Evolutionary conservation across 2,329 filamentous ascomycete genomes (phyloP).

Genomic region (Aspergillus versicolor): DNA sequence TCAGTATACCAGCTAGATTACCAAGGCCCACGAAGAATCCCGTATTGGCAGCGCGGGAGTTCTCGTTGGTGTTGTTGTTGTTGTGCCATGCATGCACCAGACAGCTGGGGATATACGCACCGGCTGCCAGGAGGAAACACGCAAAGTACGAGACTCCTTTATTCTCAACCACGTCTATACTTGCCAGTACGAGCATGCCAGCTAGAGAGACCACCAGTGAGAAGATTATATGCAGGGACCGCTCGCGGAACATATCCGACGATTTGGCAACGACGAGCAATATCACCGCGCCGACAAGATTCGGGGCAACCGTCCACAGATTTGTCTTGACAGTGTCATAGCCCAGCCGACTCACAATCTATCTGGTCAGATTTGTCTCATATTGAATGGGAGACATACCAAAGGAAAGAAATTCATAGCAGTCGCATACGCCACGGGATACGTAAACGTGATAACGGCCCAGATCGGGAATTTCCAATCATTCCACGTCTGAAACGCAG

Average conservation of each 20-base stretch:
- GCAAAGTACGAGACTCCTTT: constrained; percentile 52
- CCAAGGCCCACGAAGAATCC: constrained; percentile 50
- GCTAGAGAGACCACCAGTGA: constrained; percentile 41
- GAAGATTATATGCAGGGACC: constrained; percentile 48
- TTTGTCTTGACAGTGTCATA: constrained; percentile 49
- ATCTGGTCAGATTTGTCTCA: background rate
- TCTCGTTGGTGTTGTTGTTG: constrained; percentile 55
- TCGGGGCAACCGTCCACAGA: constrained; percentile 51
- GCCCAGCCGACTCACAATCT: constrained; percentile 46
- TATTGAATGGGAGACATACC: constrained; percentile 11
- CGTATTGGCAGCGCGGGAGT: constrained; percentile 49
- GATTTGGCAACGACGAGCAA: constrained; percentile 46
- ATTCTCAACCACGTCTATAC: constrained; percentile 43
- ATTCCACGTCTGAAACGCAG: constrained; percentile 46
- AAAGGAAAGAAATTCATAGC: constrained; percentile 51
- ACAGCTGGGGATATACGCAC: constrained; percentile 48
- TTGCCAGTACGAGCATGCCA: constrained; percentile 47
- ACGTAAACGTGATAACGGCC: constrained; percentile 49
- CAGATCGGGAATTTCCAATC: constrained; percentile 45
- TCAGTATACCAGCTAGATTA: constrained; percentile 51
- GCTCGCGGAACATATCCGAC: constrained; percentile 47
- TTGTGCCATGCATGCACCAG: constrained; percentile 54
- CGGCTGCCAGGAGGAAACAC: constrained; percentile 47
- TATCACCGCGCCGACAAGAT: constrained; percentile 48
- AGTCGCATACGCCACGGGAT: constrained; percentile 49